Evolutionary conservation across 2,329 filamentous ascomycete species (phyloP).

Genomic region (Aspergillus persii): DNA sequence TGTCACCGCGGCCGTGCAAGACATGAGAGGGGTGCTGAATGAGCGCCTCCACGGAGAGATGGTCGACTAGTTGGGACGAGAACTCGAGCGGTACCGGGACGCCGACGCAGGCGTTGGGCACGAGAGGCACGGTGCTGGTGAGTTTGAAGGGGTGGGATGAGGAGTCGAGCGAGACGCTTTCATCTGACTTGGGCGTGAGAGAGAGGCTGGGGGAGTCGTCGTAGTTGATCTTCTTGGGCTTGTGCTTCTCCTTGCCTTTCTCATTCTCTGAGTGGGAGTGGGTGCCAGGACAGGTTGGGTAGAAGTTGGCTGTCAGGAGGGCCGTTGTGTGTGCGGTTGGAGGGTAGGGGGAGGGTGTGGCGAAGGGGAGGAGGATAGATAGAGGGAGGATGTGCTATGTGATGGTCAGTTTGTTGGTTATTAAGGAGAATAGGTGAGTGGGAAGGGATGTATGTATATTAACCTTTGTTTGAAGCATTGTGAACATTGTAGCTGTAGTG

Average conservation of each 20-base stretch:
- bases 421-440: constrained; percentile 23
- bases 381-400: constrained; percentile 18
- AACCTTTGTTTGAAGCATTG: constrained; percentile 2
- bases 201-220: neutral
- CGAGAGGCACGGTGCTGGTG: constrained; percentile 21
- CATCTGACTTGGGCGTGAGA: neutral
- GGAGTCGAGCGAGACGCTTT: neutral
- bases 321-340: constrained; percentile 22
- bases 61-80: constrained; percentile 19
- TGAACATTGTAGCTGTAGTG: no score
- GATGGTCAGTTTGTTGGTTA: constrained; percentile 48
- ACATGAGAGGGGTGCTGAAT: neutral
- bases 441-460: neutral
- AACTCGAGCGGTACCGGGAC: constrained; percentile 26
- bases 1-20: constrained; percentile 5
- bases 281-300: constrained; percentile 24
- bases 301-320: constrained; percentile 32
- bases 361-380: constrained; percentile 20
- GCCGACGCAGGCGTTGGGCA: constrained; percentile 22
- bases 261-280: no score
- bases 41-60: constrained; percentile 29
- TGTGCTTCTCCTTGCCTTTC: no score
- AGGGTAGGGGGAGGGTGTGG: constrained; percentile 9
- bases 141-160: constrained; percentile 15
- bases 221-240: neutral